These are phyloP conservation scores for Scedosporium dehoogii DNA, from an alignment of 2,329 filamentous ascomycete genomes.

Conservation along the genomic window DNA sequence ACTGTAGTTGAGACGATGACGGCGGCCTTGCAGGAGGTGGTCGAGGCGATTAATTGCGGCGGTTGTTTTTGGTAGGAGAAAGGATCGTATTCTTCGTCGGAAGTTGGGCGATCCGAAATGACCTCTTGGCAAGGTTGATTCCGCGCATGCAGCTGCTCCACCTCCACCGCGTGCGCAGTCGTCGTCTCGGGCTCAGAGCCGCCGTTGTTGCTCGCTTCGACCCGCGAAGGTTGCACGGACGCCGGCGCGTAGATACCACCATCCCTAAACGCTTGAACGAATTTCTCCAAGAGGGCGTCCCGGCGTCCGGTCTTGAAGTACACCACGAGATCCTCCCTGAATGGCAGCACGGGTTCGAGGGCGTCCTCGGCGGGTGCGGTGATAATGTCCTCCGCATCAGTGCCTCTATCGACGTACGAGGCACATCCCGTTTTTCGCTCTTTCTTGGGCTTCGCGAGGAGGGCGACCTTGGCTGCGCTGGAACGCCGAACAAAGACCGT, in stretches of 20 bases:
- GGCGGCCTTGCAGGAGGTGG: constrained; percentile 4
- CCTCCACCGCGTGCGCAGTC: background rate
- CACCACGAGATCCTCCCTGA: constrained; percentile 51
- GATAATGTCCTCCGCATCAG: constrained; percentile 21
- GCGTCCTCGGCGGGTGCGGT: constrained; percentile 11
- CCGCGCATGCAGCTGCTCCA: too few relatives aligned
- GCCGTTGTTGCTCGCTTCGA: background rate
- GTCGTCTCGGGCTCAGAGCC: background rate
- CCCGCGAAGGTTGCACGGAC: background rate
- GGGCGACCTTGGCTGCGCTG: constrained; percentile 16
- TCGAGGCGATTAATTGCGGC: background rate
- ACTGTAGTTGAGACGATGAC: constrained; percentile 15
- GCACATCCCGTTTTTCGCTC: constrained; percentile 14
- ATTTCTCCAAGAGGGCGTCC: constrained; percentile 32
- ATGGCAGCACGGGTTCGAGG: constrained; percentile 36
- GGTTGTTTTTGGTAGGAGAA: constrained; percentile 23
- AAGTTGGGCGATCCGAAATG: background rate
- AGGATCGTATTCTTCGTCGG: constrained; percentile 35
- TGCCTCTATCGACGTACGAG: constrained; percentile 29
- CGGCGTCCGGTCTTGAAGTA: constrained; percentile 36
- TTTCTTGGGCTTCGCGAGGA: constrained; percentile 19
- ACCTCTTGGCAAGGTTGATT: too few relatives aligned
- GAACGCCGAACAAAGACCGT: constrained; percentile 21
- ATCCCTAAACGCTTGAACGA: constrained; percentile 35
- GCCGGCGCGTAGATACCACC: constrained; percentile 14